Evolutionary conservation across 768 basidiomycete genomes (phyloP).

Genomic region (Serendipita sp.): DNA sequence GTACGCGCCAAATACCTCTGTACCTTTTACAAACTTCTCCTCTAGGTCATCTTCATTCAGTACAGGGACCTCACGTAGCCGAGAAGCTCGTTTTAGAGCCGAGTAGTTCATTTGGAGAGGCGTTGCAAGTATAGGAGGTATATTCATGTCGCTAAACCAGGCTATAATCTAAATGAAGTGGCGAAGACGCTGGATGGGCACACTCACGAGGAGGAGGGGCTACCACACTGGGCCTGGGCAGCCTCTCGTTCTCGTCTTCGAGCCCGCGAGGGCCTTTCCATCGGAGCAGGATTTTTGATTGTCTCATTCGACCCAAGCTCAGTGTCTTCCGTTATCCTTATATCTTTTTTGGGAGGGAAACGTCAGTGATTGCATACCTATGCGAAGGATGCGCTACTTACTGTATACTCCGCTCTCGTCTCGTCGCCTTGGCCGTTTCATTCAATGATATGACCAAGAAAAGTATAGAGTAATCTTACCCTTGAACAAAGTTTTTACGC

Average conservation of each 20-base stretch:
- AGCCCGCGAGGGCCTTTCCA: conserved; percentile 33
- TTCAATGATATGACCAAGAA: conserved; percentile 26
- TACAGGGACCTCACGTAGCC: conserved; percentile 45
- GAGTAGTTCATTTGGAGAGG: conserved; percentile 39
- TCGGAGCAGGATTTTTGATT: conserved; percentile 44
- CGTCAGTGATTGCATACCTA: neutral
- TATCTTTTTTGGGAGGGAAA: conserved; percentile 26
- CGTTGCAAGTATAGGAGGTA: conserved; percentile 12
- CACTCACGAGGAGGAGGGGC: neutral
- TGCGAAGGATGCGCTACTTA: neutral
- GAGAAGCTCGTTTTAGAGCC: conserved; percentile 53
- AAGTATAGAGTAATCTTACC: conserved; percentile 15
- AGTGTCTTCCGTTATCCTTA: conserved; percentile 63
- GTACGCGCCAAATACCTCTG: conserved; percentile 13
- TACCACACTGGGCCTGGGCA: conserved; percentile 7
- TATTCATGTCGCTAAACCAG: conserved; percentile 7
- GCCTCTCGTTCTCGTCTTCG: conserved; percentile 28
- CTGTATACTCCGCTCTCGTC: conserved; percentile 40
- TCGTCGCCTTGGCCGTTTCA: conserved; percentile 24
- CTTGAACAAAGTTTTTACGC: conserved; percentile 78
- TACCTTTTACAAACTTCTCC: conserved; percentile 77
- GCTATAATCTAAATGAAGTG: neutral
- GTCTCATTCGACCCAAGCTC: conserved; percentile 77
- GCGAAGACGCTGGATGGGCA: neutral
- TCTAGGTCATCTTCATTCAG: conserved; percentile 69